Conservation (phyloP, 139 green algal genomes). For the Haematococcus lacustris region DNA sequence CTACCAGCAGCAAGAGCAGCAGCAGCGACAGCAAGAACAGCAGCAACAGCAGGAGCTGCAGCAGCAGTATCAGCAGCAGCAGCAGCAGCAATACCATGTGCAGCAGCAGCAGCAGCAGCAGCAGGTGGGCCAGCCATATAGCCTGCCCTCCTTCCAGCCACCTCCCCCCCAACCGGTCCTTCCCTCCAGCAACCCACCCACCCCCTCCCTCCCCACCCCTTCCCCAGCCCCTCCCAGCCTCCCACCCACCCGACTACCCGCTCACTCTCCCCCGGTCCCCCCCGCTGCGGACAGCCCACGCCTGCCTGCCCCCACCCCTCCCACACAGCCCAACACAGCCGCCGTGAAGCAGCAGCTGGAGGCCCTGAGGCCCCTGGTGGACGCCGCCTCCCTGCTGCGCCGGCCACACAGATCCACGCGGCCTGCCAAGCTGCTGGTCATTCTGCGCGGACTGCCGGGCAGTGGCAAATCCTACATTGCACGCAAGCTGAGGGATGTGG, state of each 20-base stretch:
- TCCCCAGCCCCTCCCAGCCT: neutral
- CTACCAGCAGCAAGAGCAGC: neutral
- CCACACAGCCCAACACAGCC: neutral
- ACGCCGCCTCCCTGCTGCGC: conserved; percentile 18
- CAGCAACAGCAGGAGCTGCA: conserved; percentile 6
- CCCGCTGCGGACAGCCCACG: too few relatives aligned
- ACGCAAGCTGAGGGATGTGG: conserved; percentile 50
- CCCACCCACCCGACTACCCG: neutral
- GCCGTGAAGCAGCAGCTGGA: neutral
- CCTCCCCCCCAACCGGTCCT: neutral
- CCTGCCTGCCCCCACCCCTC: neutral
- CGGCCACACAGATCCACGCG: conserved; percentile 29
- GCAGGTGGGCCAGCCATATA: neutral
- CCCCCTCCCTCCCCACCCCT: neutral
- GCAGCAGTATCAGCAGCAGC: neutral
- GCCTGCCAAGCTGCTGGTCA: conserved; percentile 47
- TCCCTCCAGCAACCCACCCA: neutral
- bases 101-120: conserved; percentile 9
- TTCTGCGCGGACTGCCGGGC: conserved; percentile 68
- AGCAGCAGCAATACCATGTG: neutral
- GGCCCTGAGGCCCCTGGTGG: conserved; percentile 7
- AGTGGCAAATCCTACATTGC: conserved; percentile 72
- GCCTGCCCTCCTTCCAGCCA: neutral
- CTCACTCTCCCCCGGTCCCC: neutral
- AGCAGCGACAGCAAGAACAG: too few relatives aligned